phyloP scores from a whole-genome alignment of 1,284 basidiomycete species.

The Austroboletus novae-zelandiae region DNA sequence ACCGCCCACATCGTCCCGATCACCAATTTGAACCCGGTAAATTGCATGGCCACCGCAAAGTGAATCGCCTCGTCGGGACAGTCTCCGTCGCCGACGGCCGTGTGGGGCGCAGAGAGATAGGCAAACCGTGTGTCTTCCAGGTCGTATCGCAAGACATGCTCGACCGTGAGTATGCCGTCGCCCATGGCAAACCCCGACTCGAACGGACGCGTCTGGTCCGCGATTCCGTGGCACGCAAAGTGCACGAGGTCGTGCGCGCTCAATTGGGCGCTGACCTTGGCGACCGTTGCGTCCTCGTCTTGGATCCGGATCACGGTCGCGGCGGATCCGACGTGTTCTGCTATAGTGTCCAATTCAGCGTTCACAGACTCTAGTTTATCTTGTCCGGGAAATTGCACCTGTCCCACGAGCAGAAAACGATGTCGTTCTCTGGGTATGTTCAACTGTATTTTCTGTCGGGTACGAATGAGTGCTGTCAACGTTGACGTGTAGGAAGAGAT shows the following conservation, averaged over 20 bases:
- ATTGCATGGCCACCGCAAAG: neutral
- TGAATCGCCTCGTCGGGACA: neutral
- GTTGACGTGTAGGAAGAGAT: conserved; percentile 36
- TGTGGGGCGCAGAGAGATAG: neutral
- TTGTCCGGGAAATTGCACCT: neutral
- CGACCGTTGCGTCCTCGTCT: neutral
- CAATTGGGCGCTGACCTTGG: neutral
- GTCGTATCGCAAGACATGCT: neutral
- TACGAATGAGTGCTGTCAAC: conserved; percentile 17
- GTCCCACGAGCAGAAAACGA: neutral
- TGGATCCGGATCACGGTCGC: neutral
- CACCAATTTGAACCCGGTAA: neutral
- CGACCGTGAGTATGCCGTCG: neutral
- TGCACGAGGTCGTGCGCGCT: neutral
- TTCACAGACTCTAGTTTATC: neutral
- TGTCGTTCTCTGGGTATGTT: neutral
- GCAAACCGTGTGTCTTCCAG: neutral
- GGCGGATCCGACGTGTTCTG: neutral
- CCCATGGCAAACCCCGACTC: neutral
- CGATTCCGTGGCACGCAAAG: neutral
- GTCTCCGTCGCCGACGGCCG: neutral
- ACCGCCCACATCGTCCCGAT: neutral
- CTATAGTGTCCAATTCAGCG: neutral
- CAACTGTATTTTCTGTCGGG: neutral
- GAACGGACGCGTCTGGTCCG: neutral